Base-by-base conservation (phyloP, 1,139 yeast genomes). In the Lodderomyces parapsilosis region DNA sequence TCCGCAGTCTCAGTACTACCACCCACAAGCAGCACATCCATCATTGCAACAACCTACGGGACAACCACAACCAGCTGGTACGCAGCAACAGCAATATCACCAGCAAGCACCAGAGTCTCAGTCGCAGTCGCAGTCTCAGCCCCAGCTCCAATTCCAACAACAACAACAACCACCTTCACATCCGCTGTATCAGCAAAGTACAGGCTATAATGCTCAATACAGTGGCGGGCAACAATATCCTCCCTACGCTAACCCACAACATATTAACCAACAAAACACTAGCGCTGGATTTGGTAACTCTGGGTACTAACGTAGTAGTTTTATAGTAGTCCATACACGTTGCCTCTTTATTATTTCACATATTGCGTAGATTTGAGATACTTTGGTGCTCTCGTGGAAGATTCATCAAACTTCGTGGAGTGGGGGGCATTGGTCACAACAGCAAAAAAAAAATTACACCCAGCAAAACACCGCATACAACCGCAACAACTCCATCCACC, bases 201-300 rank as follows among this genome's bases (percentile, higher is more conserved):
- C 33, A 3, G 33, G 33, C 15, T 30, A 15, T 10, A 30, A 30
- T 30, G 33, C 33, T 15, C 33, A 14, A 30, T 30, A 15, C 9
- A 14, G 15, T 30, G 33, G 33, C 15, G 33, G 33, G 4, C 33
- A 30, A 13, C 33, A 30, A 10, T 30, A 15, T 30, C 17, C 33
- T 10, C 33, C 37, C 9, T 42, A 24, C 14, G 39, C 22, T 43
- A 36, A 43, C 25, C 38, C 45, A 9, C 42, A 45, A 18, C 49
- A 42, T 28, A 51, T 60, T 42, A 59, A 53, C 38, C 65, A 55
- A 40, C 74, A 68, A 45, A 66, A 66, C 23, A 68, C 70, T 5
- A 64, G 69, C 49, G 56, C 61, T 18, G 74, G 73, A 0, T 68
- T 68, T 48, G 74, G 73, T 3, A 66, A 68, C 48, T 59, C 54